Conservation (phyloP, 2,329 filamentous ascomycete species). For the Xylaria sp. region DNA sequence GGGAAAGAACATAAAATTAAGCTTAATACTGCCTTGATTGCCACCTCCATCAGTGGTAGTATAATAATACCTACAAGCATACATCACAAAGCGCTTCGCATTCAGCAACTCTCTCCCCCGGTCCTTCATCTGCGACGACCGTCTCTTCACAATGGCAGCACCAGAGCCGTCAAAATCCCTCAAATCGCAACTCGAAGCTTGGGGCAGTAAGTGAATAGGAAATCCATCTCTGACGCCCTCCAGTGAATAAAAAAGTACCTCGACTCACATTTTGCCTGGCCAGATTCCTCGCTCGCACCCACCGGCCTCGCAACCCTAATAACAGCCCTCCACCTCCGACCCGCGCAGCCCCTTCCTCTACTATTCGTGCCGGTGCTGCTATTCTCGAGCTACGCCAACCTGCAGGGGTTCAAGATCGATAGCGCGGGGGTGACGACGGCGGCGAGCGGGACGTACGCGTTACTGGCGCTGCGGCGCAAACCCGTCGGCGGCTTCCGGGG, state of each 20-base stretch:
- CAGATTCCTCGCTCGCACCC: conserved; percentile 65
- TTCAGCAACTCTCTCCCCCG: not conserved
- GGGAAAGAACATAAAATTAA: not conserved
- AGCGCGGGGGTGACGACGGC: conserved; percentile 66
- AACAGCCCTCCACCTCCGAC: conserved; percentile 66
- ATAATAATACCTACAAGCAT: not conserved
- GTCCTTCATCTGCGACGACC: not conserved
- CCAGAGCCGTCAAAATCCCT: conserved; percentile 50
- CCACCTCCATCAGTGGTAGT: not conserved
- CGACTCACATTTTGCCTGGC: not conserved
- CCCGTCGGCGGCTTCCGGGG: conserved; percentile 49
- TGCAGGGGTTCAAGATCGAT: conserved; percentile 68
- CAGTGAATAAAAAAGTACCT: not conserved
- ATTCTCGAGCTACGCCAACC: conserved; percentile 68
- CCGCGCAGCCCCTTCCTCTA: conserved; percentile 63
- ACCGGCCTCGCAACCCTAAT: conserved; percentile 67
- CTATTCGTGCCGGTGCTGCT: conserved; percentile 63
- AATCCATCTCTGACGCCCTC: not conserved
- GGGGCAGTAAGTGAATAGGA: conserved; percentile 60
- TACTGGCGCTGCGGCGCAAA: conserved; percentile 63
- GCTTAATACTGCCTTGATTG: not conserved
- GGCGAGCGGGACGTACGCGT: conserved; percentile 67
- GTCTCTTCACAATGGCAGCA: conserved; percentile 47
- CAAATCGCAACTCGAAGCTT: conserved; percentile 54
- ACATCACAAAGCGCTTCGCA: not conserved